These are phyloP conservation scores for Quercus aquifolioides DNA, from an alignment of 306 rosid species.

Conservation along the genomic window DNA sequence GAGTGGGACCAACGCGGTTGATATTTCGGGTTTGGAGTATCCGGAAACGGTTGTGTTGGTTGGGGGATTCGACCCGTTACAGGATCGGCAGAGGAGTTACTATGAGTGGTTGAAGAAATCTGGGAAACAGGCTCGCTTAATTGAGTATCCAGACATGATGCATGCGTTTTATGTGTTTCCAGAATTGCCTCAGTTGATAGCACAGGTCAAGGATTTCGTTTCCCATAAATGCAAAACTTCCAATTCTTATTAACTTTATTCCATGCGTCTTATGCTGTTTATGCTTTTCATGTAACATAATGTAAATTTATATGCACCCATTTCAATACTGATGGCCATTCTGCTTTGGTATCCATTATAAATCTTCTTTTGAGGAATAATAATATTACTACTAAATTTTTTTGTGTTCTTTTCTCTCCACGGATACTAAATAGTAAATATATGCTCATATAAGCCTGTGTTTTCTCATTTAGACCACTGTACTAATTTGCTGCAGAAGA, in stretches of 20 bases:
- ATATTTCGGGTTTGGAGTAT: constrained; percentile 45
- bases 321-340: too few relatives aligned
- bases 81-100: neutral
- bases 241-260: too few relatives aligned
- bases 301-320: too few relatives aligned
- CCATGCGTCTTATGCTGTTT: neutral
- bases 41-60: constrained; percentile 61
- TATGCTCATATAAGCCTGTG: neutral
- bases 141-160: constrained; percentile 51
- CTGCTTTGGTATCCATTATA: too few relatives aligned
- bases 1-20: constrained; percentile 53
- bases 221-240: neutral
- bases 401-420: neutral
- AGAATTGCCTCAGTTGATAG: constrained; percentile 41
- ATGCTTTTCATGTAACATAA: neutral
- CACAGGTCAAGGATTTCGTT: constrained; percentile 51
- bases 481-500: neutral
- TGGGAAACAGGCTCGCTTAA: constrained; percentile 42
- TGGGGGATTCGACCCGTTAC: constrained; percentile 67
- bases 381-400: too few relatives aligned
- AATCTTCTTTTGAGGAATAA: too few relatives aligned
- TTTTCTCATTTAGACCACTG: neutral
- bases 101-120: constrained; percentile 52
- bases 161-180: constrained; percentile 68
- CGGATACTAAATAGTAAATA: neutral